Evolutionary conservation across 805 yeast genomes (phyloP).

Genomic region (Ascoidea asiatica): DNA sequence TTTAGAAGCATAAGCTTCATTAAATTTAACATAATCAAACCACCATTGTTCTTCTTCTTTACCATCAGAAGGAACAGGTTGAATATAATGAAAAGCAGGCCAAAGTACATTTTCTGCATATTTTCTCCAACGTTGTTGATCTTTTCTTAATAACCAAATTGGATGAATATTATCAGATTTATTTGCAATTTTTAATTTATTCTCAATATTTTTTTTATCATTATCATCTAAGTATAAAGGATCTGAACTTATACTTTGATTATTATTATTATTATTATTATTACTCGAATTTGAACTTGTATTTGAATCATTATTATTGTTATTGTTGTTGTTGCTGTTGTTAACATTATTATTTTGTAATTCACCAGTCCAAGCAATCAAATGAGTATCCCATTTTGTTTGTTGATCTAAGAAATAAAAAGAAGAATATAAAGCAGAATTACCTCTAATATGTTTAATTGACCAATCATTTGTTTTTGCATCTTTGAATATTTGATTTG

Average conservation of each 20-base stretch:
- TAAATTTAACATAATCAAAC: slow-evolving; percentile 79
- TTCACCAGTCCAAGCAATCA: slow-evolving; percentile 96
- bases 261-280: slow-evolving; percentile 5
- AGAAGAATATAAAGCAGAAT: slow-evolving; percentile 73
- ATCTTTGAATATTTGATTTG: slow-evolving; percentile 40
- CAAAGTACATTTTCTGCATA: slow-evolving; percentile 86
- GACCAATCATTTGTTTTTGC: slow-evolving; percentile 31
- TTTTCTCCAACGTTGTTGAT: slow-evolving; percentile 73
- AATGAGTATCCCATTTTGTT: slow-evolving; percentile 75
- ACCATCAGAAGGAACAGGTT: slow-evolving; percentile 60
- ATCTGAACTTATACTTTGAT: slow-evolving; percentile 35
- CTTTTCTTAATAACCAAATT: slow-evolving; percentile 73
- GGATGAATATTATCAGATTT: slow-evolving; percentile 55
- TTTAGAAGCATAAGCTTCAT: slow-evolving; percentile 78
- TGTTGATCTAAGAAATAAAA: slow-evolving; percentile 47
- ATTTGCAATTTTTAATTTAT: slow-evolving; percentile 30
- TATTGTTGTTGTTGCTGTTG: not conserved
- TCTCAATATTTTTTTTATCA: slow-evolving; percentile 40
- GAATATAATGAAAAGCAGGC: slow-evolving; percentile 93
- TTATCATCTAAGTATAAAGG: slow-evolving; percentile 44
- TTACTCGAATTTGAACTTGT: slow-evolving; percentile 5
- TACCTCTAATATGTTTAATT: slow-evolving; percentile 59
- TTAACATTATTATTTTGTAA: slow-evolving; percentile 20
- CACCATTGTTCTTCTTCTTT: slow-evolving; percentile 66
- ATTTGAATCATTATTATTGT: slow-evolving; percentile 1